Percentiles rank a stretch among this genome's conserved stretches.
These are phyloP conservation scores for Dicorynia guianensis DNA, from an alignment of 306 rosid species.

Conservation along the genomic window DNA sequence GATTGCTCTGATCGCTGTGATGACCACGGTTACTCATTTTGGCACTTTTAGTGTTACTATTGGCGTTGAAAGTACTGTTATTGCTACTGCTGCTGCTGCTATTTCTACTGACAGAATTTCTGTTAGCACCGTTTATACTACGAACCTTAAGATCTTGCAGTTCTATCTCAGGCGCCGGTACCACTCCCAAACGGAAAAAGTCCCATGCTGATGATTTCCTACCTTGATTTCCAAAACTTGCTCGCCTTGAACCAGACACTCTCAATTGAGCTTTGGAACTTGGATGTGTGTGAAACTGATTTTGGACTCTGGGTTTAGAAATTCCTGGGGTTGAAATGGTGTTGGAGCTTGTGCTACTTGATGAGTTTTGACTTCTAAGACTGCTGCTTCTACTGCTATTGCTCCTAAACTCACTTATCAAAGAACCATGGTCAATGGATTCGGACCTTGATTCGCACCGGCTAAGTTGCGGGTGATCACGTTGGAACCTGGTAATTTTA, in stretches of 20 bases:
- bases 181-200: slow-evolving; percentile 74
- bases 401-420: slow-evolving; percentile 34
- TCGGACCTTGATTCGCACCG: slow-evolving; percentile 45
- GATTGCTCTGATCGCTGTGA: slow-evolving; percentile 29
- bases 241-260: slow-evolving; percentile 36
- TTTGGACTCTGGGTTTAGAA: slow-evolving; percentile 52
- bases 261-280: slow-evolving; percentile 81
- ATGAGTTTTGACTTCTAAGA: slow-evolving; percentile 58
- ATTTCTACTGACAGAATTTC: slow-evolving; percentile 51
- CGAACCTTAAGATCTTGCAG: slow-evolving; percentile 65
- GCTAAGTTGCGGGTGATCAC: not conserved
- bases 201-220: slow-evolving; percentile 78
- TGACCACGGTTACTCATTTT: not conserved
- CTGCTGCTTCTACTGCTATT: slow-evolving; percentile 69
- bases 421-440: slow-evolving; percentile 47
- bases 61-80: slow-evolving; percentile 12
- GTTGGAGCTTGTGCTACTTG: slow-evolving; percentile 53
- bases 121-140: slow-evolving; percentile 40
- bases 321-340: slow-evolving; percentile 31
- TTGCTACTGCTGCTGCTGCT: slow-evolving; percentile 51
- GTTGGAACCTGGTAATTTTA: not conserved
- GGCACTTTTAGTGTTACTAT: not conserved
- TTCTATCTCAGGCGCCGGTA: slow-evolving; percentile 75
- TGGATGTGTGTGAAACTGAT: slow-evolving; percentile 75
- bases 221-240: slow-evolving; percentile 43